Percentiles rank a stretch among this genome's conserved stretches.
Conservation (phyloP, 2,329 filamentous ascomycete genomes). For the Cadophora sp. region DNA sequence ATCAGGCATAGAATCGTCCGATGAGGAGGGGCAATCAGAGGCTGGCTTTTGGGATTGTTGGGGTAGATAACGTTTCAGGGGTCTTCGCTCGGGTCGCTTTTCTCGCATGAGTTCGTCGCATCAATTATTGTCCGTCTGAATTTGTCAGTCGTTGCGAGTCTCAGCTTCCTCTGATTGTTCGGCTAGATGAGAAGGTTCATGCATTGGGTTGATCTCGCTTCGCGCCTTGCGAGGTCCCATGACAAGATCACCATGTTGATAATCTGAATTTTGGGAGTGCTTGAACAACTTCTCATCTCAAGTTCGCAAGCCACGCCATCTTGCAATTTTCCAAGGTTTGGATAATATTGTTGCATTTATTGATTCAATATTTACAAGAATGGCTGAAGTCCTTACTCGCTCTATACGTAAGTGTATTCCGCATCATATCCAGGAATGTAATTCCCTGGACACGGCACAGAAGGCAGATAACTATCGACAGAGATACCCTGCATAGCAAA, state of each 20-base stretch:
- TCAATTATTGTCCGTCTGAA: not conserved
- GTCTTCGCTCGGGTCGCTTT: too few species aligned
- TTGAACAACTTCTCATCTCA: too few species aligned
- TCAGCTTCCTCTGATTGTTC: not conserved
- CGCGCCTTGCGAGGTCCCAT: not conserved
- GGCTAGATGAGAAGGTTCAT: not conserved
- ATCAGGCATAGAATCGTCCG: not conserved
- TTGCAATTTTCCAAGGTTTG: too few species aligned
- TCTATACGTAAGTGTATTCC: conserved; percentile 30
- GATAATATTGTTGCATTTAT: too few species aligned
- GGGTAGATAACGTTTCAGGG: not conserved
- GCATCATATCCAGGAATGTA: conserved; percentile 37
- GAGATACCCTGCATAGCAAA: conserved; percentile 48
- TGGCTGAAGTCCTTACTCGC: not conserved
- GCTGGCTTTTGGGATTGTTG: not conserved
- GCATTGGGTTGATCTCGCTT: not conserved
- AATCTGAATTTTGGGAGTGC: too few species aligned
- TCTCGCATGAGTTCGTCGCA: conserved; percentile 12
- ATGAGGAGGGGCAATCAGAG: not conserved
- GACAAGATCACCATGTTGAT: too few species aligned
- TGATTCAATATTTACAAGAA: too few species aligned
- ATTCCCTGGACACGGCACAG: conserved; percentile 48
- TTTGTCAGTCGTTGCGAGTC: not conserved
- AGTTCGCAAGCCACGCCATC: too few species aligned
- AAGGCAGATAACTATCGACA: conserved; percentile 46